Percentiles rank a stretch among this genome's conserved stretches.
phyloP scores from a whole-genome alignment of 1,139 yeast species.

The Candida sojae region DNA sequence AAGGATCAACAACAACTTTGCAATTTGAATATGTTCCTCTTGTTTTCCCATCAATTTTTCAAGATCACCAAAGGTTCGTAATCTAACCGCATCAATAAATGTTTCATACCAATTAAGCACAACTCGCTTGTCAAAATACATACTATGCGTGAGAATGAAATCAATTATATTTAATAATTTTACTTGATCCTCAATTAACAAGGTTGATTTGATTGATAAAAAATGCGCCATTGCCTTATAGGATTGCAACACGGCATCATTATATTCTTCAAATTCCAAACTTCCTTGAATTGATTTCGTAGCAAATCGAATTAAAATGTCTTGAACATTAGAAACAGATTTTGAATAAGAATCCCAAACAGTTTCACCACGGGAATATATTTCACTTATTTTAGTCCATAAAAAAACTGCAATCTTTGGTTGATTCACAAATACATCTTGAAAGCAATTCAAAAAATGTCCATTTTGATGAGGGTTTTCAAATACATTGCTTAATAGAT shows the following conservation, averaged over 20 bases:
- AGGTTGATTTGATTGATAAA: conserved; percentile 46
- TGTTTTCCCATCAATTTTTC: conserved; percentile 31
- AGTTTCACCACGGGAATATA: conserved; percentile 50
- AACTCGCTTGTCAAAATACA: conserved; percentile 38
- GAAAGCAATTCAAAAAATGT: conserved; percentile 54
- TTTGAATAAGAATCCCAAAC: conserved; percentile 67
- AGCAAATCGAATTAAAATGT: conserved; percentile 49
- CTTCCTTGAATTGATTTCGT: conserved; percentile 27
- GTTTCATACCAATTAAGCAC: conserved; percentile 40
- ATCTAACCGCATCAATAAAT: conserved; percentile 54
- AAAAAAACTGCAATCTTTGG: conserved; percentile 57
- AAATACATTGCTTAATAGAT: conserved; percentile 59
- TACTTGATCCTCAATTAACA: conserved; percentile 60
- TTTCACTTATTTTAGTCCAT: conserved; percentile 44
- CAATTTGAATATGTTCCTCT: conserved; percentile 56
- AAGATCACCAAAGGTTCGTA: conserved; percentile 52
- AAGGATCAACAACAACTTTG: conserved; percentile 60
- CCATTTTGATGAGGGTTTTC: conserved; percentile 67
- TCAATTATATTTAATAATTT: conserved; percentile 60
- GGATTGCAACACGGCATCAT: conserved; percentile 28
- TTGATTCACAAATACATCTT: conserved; percentile 28
- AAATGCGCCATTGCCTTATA: conserved; percentile 48
- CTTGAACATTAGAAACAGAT: conserved; percentile 61
- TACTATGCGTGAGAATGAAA: conserved; percentile 47
- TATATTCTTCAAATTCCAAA: conserved; percentile 31